Conservation (phyloP, 1,284 basidiomycete species). For the Apiotrichum sp. region DNA sequence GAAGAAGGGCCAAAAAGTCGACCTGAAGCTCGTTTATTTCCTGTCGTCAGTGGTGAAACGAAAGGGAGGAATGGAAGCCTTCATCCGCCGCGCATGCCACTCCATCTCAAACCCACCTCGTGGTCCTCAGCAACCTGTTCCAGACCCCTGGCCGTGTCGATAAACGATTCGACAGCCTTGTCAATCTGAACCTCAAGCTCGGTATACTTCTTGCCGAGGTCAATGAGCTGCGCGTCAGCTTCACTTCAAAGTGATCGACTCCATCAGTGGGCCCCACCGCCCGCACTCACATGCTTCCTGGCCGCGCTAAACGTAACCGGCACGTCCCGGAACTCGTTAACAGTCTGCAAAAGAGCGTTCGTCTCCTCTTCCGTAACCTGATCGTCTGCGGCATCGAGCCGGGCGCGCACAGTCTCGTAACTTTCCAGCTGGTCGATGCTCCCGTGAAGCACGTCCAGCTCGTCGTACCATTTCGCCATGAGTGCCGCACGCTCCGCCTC, state of each 20-base stretch:
- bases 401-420: no score
- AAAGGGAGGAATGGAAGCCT: no score
- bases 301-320: conserved; percentile 4
- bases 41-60: neutral
- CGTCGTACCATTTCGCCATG: no score
- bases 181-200: conserved; percentile 2
- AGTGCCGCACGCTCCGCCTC: no score
- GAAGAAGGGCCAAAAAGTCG: neutral
- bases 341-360: conserved; percentile 15
- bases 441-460: no score
- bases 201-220: neutral
- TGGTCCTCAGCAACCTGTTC: conserved; percentile 29
- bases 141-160: conserved; percentile 14
- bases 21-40: conserved; percentile 2
- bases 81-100: no score
- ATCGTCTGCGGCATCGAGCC: neutral
- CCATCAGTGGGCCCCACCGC: no score
- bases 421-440: no score
- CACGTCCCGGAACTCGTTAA: conserved; percentile 20
- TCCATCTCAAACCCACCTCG: conserved; percentile 14
- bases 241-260: neutral
- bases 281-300: neutral
- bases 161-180: neutral
- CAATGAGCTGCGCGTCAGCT: neutral
- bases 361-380: conserved; percentile 14